phyloP scores from a whole-genome alignment of 1,139 yeast genomes.

The Protomyces inouyei region DNA sequence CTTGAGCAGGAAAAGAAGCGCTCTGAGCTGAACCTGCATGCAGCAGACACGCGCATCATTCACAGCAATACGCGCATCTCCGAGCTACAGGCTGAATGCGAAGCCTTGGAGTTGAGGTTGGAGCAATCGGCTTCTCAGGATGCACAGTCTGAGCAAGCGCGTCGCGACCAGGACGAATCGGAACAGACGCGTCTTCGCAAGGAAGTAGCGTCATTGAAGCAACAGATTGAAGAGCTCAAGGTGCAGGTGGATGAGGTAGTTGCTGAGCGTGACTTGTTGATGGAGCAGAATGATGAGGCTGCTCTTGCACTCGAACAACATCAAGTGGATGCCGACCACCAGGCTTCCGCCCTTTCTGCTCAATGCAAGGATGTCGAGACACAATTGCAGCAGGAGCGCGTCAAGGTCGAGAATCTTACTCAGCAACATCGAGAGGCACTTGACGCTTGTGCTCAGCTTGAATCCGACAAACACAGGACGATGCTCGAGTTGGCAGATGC shows the following conservation, averaged over 20 bases:
- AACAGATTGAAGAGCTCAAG: not conserved
- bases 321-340: not conserved
- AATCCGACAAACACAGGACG: not conserved
- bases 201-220: not conserved
- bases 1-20: constrained; percentile 19
- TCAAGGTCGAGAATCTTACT: not conserved
- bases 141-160: not conserved
- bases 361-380: not conserved
- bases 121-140: not conserved
- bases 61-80: not conserved
- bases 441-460: not conserved
- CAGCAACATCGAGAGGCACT: not conserved
- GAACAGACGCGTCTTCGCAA: constrained; percentile 5
- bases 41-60: constrained; percentile 8
- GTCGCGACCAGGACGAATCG: not conserved
- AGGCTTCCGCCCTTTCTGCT: not conserved
- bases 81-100: constrained; percentile 4
- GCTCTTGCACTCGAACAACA: not conserved
- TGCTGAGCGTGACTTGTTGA: constrained; percentile 13
- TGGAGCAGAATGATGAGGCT: constrained; percentile 17
- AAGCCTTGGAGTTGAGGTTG: not conserved
- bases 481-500: constrained; percentile 16
- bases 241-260: constrained; percentile 21
- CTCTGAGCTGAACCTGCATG: not conserved
- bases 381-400: not conserved